phyloP scores from a whole-genome alignment of 495 filamentous ascomycete species.

The Niebla homalea region DNA sequence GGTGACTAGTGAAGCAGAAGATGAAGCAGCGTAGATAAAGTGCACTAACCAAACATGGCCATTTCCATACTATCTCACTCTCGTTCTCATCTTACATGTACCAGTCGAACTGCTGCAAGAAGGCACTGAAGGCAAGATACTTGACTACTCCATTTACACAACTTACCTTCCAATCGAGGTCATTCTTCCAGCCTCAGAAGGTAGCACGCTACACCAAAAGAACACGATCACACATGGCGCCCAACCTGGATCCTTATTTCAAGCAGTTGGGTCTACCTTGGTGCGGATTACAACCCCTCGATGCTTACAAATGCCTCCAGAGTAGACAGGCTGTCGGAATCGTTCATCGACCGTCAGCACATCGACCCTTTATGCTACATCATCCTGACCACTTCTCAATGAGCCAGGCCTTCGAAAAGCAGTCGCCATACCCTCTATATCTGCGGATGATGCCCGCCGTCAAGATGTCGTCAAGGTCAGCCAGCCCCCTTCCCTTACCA shows the following conservation, averaged over 20 bases:
- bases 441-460: slow-evolving; percentile 75
- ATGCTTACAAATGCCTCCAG: slow-evolving; percentile 18
- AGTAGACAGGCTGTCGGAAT: slow-evolving; percentile 65
- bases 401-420: slow-evolving; percentile 59
- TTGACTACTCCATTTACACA: too few species aligned
- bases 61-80: too few species aligned
- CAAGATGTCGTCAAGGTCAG: slow-evolving; percentile 68
- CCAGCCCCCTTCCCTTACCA: slow-evolving; percentile 1
- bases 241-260: slow-evolving; percentile 71
- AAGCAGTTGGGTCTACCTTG: slow-evolving; percentile 42
- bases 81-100: too few species aligned
- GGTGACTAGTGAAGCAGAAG: too few species aligned
- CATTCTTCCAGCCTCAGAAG: too few species aligned
- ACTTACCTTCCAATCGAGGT: background rate
- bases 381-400: background rate
- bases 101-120: too few species aligned
- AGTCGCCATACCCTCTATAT: slow-evolving; percentile 92
- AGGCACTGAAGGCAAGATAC: too few species aligned
- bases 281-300: background rate
- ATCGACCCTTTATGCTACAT: background rate
- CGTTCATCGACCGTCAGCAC: slow-evolving; percentile 74
- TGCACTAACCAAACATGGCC: too few species aligned
- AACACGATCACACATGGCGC: slow-evolving; percentile 52
- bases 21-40: too few species aligned
- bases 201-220: background rate